These are phyloP conservation scores for Dissoconium aciculare DNA, from an alignment of 2,329 filamentous ascomycete species.

Conservation along the genomic window DNA sequence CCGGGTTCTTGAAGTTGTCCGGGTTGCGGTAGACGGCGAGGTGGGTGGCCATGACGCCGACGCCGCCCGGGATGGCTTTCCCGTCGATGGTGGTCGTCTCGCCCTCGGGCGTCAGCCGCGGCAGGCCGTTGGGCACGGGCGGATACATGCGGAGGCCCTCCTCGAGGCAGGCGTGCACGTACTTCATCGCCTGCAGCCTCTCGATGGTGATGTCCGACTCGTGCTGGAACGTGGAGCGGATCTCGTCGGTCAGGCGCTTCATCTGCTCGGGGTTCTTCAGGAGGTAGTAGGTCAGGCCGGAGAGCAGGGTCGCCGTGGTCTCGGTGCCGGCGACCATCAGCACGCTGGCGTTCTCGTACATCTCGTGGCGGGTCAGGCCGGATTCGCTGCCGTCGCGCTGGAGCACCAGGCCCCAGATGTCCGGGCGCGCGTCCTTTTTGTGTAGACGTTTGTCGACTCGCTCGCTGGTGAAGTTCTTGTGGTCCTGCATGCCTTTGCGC, in stretches of 20 bases:
- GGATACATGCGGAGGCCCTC: constrained; percentile 35
- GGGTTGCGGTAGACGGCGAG: constrained; percentile 16
- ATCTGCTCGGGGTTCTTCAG: constrained; percentile 46
- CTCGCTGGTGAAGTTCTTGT: constrained; percentile 2
- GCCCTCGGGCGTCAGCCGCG: constrained; percentile 15
- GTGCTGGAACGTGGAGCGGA: constrained; percentile 29
- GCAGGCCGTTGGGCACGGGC: constrained; percentile 28
- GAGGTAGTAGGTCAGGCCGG: constrained; percentile 56
- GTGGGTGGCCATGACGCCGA: constrained; percentile 9
- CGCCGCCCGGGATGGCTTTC: constrained; percentile 14
- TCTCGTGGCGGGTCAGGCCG: constrained; percentile 17
- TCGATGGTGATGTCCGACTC: constrained; percentile 17
- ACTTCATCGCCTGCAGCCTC: constrained; percentile 17
- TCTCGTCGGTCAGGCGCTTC: constrained; percentile 40
- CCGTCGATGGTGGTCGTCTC: constrained; percentile 18
- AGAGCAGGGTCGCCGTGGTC: constrained; percentile 60
- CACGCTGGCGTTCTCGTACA: constrained; percentile 20
- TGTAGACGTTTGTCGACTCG: constrained; percentile 8
- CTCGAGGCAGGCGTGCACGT: constrained; percentile 32
- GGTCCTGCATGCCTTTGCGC: constrained; percentile 6
- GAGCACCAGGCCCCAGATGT: constrained; percentile 12
- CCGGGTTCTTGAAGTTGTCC: constrained; percentile 18
- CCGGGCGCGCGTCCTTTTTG: constrained; percentile 9
- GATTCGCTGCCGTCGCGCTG: constrained; percentile 8
- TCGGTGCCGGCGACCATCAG: constrained; percentile 54